Conservation (phyloP, 352 stramenopile genomes). For the Thraustotheca clavata region DNA sequence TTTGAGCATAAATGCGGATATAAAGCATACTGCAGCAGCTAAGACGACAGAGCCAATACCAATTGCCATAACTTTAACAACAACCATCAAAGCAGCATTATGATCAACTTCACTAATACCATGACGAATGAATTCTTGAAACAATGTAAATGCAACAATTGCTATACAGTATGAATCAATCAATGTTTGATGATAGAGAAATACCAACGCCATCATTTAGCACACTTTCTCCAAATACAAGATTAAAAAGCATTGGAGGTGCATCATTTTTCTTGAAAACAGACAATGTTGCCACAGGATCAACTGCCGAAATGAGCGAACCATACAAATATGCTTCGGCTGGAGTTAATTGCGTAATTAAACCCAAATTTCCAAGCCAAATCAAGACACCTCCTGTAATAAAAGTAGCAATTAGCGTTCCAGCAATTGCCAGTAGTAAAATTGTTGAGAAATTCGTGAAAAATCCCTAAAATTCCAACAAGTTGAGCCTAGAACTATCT, state of each 20-base stretch:
- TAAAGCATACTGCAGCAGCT: slow-evolving; percentile 60
- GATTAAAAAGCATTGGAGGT: slow-evolving; percentile 87
- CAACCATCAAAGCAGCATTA: slow-evolving; percentile 62
- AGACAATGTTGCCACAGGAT: slow-evolving; percentile 89
- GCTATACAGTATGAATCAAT: slow-evolving; percentile 29
- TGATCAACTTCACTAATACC: slow-evolving; percentile 58
- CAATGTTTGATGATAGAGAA: slow-evolving; percentile 43
- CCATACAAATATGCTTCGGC: slow-evolving; percentile 89
- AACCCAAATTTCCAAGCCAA: slow-evolving; percentile 52
- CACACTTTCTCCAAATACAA: slow-evolving; percentile 94
- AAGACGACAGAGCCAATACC: slow-evolving; percentile 70
- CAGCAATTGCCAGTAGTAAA: slow-evolving; percentile 65
- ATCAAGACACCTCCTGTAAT: slow-evolving; percentile 68
- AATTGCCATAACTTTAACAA: slow-evolving; percentile 76
- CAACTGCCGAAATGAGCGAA: slow-evolving; percentile 88
- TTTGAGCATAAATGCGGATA: slow-evolving; percentile 74
- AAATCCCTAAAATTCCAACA: slow-evolving; percentile 42
- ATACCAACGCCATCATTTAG: slow-evolving; percentile 91
- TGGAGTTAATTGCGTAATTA: slow-evolving; percentile 75
- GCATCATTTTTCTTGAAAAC: slow-evolving; percentile 90
- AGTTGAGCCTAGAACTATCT: slow-evolving; percentile 30
- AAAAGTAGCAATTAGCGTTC: slow-evolving; percentile 72
- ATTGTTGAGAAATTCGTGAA: slow-evolving; percentile 86
- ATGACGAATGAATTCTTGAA: slow-evolving; percentile 73
- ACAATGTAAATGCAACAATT: slow-evolving; percentile 77